A percentile compares a stretch with the other conserved stretches of the same genome.
phyloP scores from a whole-genome alignment of 169 alveolate species.

The Eimeria acervulina region DNA sequence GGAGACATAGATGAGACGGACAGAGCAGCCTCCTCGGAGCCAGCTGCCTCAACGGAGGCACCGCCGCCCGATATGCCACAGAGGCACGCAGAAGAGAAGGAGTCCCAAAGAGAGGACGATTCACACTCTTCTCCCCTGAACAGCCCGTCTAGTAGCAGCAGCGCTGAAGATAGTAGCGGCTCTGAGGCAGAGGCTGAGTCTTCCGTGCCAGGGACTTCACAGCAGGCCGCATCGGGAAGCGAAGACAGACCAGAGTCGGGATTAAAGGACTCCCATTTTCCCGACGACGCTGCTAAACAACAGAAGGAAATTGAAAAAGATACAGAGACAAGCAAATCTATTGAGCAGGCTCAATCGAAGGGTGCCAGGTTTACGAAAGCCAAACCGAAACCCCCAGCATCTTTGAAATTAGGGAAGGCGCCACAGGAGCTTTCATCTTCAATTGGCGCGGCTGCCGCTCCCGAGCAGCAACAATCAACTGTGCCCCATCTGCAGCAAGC shows the following conservation, averaged over 20 bases:
- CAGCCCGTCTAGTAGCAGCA: not conserved
- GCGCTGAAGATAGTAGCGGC: not conserved
- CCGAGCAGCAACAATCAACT: not conserved
- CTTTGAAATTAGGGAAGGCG: not conserved
- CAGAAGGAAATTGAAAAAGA: not conserved
- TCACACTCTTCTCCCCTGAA: not conserved
- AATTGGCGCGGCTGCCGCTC: not conserved
- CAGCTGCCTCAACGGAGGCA: not conserved
- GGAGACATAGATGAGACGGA: not conserved
- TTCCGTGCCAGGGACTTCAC: not conserved
- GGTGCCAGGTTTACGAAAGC: not conserved
- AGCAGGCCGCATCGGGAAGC: not conserved
- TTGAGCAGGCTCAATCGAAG: not conserved
- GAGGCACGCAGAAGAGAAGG: not conserved
- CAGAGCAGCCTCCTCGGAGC: not conserved
- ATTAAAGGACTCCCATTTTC: not conserved
- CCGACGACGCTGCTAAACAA: not conserved
- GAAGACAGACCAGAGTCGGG: not conserved
- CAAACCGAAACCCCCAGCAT: not conserved
- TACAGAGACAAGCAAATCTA: not conserved
- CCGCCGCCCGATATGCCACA: not conserved
- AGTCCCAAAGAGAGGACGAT: not conserved
- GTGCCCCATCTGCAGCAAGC: not conserved
- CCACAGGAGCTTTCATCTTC: not conserved
- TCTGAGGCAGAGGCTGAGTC: not conserved